Base-by-base conservation (phyloP, 768 basidiomycete species). In the Thelephora ganbajun region DNA sequence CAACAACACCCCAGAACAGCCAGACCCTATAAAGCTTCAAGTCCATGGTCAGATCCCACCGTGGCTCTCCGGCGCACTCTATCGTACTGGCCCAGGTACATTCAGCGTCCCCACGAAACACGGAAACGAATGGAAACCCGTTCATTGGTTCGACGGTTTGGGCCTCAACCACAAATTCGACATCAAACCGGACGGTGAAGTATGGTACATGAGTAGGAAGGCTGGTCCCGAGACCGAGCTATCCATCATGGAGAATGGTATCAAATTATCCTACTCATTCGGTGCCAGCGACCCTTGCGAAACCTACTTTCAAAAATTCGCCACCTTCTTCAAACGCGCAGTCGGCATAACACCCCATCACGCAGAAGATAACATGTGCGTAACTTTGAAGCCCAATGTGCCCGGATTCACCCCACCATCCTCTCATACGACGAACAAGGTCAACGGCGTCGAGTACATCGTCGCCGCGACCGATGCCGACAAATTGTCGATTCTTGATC, bases 81-180 rank as follows among this genome's bases (percentile, higher is more conserved):
- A 69, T 50, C 53, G 67, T 26, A 69, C 66, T 4, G 67, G 67
- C 6, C 67, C 68, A 7, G 66, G 65, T 2, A 57, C 57, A 7
- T 59, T 56, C 3, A n/a, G 54, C 47, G 57, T 65, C 47, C 59
- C 64, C 33, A 48, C 57, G 30, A 59, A 56, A 2, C 20, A 33
- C 5, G 51, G 58, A 18, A 57, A 65, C 13, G 39, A 63, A 5
- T 41, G 16, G 16, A 16, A 41, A 41, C 18, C 22, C 11, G 53
- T 60, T 43, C 68, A 68, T 44, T 66, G 67, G 68, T 69, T 69
- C 47, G 68, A 69, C 45, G 68, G 68, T 22, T 61, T 69, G 43
- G 59, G 63, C 14, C 59, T 65, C 51, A 62, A 62, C 53, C 66
- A 69, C 49, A 62, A 63, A 44, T 69, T 69, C 54, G 61, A 66